Conservation (phyloP, 768 basidiomycete genomes). For the Dentipellis sp. region DNA sequence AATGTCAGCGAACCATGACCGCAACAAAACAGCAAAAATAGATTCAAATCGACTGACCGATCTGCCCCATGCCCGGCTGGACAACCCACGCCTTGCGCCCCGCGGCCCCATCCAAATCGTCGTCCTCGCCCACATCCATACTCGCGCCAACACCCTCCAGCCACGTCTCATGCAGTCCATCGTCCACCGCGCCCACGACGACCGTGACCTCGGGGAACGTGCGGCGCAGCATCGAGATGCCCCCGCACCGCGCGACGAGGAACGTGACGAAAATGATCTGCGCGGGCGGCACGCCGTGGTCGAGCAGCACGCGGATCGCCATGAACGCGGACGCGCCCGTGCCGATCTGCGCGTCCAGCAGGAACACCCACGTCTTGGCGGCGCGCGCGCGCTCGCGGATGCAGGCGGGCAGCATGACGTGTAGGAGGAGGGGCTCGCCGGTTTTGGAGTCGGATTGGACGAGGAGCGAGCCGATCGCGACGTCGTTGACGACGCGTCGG, state of each 20-base stretch:
- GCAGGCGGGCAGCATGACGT: slow-evolving; percentile 68
- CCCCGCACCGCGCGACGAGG: slow-evolving; percentile 76
- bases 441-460: slow-evolving; percentile 81
- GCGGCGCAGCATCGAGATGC: slow-evolving; percentile 62
- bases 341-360: slow-evolving; percentile 89
- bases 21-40: not conserved
- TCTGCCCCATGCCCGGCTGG: slow-evolving; percentile 85
- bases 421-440: slow-evolving; percentile 83
- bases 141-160: slow-evolving; percentile 37
- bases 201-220: slow-evolving; percentile 85
- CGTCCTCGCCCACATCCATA: slow-evolving; percentile 26
- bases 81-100: slow-evolving; percentile 67
- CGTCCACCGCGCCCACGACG: slow-evolving; percentile 78
- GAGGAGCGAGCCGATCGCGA: slow-evolving; percentile 79
- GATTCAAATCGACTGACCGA: slow-evolving; percentile 40
- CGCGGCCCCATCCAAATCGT: slow-evolving; percentile 25
- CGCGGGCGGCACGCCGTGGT: slow-evolving; percentile 82
- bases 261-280: slow-evolving; percentile 88
- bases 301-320: slow-evolving; percentile 88
- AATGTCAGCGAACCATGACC: not conserved
- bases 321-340: slow-evolving; percentile 92
- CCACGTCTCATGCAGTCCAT: slow-evolving; percentile 68
- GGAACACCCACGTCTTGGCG: slow-evolving; percentile 66
- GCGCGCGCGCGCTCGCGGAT: slow-evolving; percentile 62
- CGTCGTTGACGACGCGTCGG: slow-evolving; percentile 78